These are phyloP conservation scores for Magnaporthiopsis rhizophila DNA, from an alignment of 2,329 filamentous ascomycete genomes.

Conservation along the genomic window DNA sequence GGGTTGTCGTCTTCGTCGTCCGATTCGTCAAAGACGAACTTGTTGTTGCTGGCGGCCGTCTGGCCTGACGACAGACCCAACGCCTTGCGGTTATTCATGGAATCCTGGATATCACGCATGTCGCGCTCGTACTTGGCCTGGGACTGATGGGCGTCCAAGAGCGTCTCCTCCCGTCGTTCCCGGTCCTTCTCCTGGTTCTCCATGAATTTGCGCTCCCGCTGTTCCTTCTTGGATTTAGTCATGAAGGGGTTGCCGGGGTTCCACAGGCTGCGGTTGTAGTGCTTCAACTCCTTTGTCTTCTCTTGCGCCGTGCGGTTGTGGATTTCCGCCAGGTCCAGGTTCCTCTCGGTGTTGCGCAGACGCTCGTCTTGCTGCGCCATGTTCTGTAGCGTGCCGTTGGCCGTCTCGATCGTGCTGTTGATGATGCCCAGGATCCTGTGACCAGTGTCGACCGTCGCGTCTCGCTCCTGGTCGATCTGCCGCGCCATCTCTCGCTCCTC, in stretches of 20 bases:
- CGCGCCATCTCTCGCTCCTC: conserved; percentile 65
- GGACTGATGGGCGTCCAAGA: conserved; percentile 42
- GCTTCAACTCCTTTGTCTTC: conserved; percentile 75
- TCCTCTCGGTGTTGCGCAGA: conserved; percentile 73
- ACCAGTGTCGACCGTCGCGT: conserved; percentile 49
- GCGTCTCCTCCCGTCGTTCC: conserved; percentile 56
- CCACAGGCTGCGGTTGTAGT: conserved; percentile 80
- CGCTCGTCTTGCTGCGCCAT: conserved; percentile 73
- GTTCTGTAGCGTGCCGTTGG: conserved; percentile 62
- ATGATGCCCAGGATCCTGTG: conserved; percentile 62
- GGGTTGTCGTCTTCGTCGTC: conserved; percentile 13
- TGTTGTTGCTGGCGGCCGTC: conserved; percentile 20
- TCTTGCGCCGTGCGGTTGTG: conserved; percentile 72
- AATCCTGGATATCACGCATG: conserved; percentile 32
- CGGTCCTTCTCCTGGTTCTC: conserved; percentile 60
- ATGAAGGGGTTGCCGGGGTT: conserved; percentile 61
- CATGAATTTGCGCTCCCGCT: conserved; percentile 60
- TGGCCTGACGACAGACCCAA: conserved; percentile 16
- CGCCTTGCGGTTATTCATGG: conserved; percentile 52
- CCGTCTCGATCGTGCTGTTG: conserved; percentile 61
- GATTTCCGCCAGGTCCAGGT: conserved; percentile 71
- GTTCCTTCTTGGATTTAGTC: conserved; percentile 52
- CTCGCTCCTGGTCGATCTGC: conserved; percentile 68
- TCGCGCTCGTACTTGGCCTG: conserved; percentile 42
- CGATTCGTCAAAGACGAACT: conserved; percentile 16